Percentiles rank a stretch among this genome's conserved stretches.
These are phyloP conservation scores for Colletotrichum tofieldiae DNA, from an alignment of 2,329 filamentous ascomycete species.

Conservation along the genomic window DNA sequence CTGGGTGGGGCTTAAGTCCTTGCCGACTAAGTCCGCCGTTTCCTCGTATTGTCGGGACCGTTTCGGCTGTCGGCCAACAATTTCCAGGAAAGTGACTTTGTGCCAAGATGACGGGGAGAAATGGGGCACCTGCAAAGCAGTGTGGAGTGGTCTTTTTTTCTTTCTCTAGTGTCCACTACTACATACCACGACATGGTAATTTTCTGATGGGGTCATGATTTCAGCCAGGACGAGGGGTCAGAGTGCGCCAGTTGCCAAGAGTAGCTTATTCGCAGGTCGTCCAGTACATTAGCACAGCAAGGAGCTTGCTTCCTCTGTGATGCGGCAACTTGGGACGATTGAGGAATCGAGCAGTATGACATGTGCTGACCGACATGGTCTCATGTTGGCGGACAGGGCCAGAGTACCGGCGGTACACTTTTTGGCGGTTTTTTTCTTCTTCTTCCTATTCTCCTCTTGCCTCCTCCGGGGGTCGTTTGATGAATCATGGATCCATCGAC, in stretches of 20 bases:
- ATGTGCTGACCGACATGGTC: background rate
- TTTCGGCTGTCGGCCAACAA: conserved; percentile 13
- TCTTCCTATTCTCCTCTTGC: background rate
- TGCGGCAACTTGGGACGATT: conserved; percentile 19
- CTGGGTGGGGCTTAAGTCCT: conserved; percentile 40
- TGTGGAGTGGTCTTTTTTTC: conserved; percentile 18
- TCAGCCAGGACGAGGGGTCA: conserved; percentile 21
- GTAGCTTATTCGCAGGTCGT: conserved; percentile 33
- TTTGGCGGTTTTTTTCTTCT: background rate
- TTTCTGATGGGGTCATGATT: background rate
- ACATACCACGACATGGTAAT: background rate
- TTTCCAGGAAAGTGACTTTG: background rate
- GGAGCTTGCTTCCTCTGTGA: background rate
- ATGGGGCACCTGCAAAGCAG: conserved; percentile 18
- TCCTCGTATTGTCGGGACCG: conserved; percentile 25
- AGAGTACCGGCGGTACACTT: background rate
- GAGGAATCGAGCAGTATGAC: background rate
- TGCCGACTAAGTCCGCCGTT: conserved; percentile 35
- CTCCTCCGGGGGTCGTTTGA: conserved; percentile 14
- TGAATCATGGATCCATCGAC: conserved; percentile 37
- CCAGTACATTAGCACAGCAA: background rate
- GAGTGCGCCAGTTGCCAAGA: conserved; percentile 30
- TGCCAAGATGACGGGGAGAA: conserved; percentile 40
- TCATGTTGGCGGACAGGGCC: no score
- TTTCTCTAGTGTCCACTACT: background rate